Conservation (phyloP, 2,329 filamentous ascomycete species). For the Fusarium burgessii region DNA sequence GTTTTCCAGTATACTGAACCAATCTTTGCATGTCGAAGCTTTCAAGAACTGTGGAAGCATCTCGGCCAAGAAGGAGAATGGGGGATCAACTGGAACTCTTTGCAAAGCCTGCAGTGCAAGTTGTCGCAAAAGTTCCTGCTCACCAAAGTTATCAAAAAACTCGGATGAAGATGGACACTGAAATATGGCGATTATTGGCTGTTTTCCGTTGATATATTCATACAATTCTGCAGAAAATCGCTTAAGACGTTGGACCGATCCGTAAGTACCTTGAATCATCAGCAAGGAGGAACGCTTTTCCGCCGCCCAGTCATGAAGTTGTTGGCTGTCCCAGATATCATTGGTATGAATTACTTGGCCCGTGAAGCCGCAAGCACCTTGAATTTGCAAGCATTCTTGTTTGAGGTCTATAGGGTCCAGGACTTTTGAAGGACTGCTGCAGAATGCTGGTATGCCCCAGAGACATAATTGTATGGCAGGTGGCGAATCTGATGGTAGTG, state of each 20-base stretch:
- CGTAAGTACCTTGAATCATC: background rate
- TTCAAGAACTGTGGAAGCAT: accelerated
- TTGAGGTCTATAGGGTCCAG: background rate
- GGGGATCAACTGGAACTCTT: accelerated
- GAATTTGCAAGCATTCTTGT: background rate
- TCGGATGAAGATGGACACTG: accelerated
- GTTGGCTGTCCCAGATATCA: background rate
- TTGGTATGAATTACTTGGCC: accelerated
- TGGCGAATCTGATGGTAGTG: background rate
- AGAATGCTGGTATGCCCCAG: background rate
- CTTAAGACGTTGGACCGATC: background rate
- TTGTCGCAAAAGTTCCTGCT: background rate
- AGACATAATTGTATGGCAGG: background rate
- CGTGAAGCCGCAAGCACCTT: background rate
- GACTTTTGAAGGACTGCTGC: accelerated
- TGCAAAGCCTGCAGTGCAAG: background rate
- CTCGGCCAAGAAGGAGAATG: background rate
- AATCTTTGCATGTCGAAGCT: background rate
- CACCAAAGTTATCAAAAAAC: accelerated
- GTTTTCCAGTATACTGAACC: background rate
- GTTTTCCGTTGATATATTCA: accelerated
- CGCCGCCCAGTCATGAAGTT: background rate
- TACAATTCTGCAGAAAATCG: background rate
- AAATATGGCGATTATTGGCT: background rate
- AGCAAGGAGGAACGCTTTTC: background rate